Percentiles rank a stretch among this genome's conserved stretches.
Conservation (phyloP, 2,329 filamentous ascomycete species). For the Penicillium frequentans region DNA sequence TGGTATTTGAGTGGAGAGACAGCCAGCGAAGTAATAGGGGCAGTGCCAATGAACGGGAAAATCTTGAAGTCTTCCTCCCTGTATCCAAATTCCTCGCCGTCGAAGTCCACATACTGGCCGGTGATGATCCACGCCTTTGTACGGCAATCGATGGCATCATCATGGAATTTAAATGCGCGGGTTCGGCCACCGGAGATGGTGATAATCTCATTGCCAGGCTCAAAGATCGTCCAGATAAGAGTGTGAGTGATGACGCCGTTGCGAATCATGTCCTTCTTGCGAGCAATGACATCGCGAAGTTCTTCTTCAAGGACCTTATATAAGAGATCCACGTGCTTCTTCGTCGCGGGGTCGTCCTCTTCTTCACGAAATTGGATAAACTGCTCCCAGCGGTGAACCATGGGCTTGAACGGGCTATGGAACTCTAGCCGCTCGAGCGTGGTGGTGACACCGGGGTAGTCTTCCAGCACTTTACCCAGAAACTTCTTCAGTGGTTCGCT, state of each 20-base stretch:
- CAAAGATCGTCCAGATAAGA: conserved; percentile 45
- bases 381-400: conserved; percentile 65
- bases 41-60: conserved; percentile 34
- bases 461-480: conserved; percentile 55
- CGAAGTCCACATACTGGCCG: conserved; percentile 18
- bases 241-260: conserved; percentile 57
- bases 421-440: conserved; percentile 63
- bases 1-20: conserved; percentile 50
- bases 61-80: conserved; percentile 1
- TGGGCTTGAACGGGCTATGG: conserved; percentile 59
- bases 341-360: conserved; percentile 46
- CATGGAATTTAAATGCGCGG: conserved; percentile 10
- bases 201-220: conserved; percentile 26
- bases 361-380: conserved; percentile 47
- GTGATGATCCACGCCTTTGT: conserved; percentile 6
- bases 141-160: not conserved
- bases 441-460: conserved; percentile 62
- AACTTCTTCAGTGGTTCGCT: conserved; percentile 60
- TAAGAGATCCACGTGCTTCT: conserved; percentile 51
- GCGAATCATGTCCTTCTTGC: conserved; percentile 52
- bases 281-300: conserved; percentile 52
- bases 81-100: conserved; percentile 22
- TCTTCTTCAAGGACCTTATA: conserved; percentile 52
- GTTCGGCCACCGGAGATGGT: not conserved
- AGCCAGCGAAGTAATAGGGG: conserved; percentile 42